A percentile compares a stretch with the other conserved stretches of the same genome.
Conservation (phyloP, 352 stramenopile genomes). For the Saprolegnia diclina region DNA sequence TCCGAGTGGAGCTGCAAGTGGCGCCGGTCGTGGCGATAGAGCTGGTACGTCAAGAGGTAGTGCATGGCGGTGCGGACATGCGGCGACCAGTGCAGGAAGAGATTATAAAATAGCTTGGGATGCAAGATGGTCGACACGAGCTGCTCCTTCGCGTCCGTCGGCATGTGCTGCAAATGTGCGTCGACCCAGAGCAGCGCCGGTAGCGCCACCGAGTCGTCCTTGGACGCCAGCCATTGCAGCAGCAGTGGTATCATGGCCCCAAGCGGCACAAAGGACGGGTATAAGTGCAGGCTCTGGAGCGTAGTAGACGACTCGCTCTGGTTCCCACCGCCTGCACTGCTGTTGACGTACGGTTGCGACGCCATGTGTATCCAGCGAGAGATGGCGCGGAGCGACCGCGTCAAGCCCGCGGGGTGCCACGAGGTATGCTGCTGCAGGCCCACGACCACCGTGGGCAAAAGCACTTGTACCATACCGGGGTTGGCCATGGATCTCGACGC, state of each 20-base stretch:
- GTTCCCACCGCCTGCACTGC: background rate
- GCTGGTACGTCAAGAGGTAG: slow-evolving; percentile 61
- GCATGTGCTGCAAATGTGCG: slow-evolving; percentile 7
- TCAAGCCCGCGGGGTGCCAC: background rate
- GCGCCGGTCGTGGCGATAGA: slow-evolving; percentile 52
- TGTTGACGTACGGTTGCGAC: background rate
- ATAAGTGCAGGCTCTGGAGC: slow-evolving; percentile 15
- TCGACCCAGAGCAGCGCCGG: background rate
- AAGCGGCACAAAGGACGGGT: slow-evolving; percentile 7
- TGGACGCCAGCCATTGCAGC: background rate
- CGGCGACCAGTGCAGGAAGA: slow-evolving; percentile 77
- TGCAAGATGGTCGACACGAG: slow-evolving; percentile 56
- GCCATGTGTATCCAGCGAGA: background rate
- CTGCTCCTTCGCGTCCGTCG: slow-evolving; percentile 34
- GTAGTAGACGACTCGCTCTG: background rate
- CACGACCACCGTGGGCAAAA: background rate
- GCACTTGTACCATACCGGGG: background rate
- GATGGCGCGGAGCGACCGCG: background rate
- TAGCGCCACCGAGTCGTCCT: background rate
- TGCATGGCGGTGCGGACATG: slow-evolving; percentile 64
- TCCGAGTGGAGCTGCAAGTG: slow-evolving; percentile 59
- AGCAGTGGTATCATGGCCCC: background rate
- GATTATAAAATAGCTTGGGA: slow-evolving; percentile 45
- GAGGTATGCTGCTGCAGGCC: background rate
- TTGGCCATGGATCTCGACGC: background rate